Conservation (phyloP, 2,329 filamentous ascomycete species). For the Mycosphaerella sp. region DNA sequence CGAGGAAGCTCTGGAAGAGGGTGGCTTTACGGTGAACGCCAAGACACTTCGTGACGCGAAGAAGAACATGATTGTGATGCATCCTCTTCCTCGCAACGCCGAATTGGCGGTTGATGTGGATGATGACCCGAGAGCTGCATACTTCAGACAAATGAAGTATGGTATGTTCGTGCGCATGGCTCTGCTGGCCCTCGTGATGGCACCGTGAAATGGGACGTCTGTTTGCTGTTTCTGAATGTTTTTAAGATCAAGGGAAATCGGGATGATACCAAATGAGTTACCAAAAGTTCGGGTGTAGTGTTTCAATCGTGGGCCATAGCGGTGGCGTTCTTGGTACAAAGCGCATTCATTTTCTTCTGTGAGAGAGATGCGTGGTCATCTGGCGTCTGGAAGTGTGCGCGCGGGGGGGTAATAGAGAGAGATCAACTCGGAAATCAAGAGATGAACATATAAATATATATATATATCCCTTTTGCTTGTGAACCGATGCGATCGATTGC, state of each 20-base stretch:
- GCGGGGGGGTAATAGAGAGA: no score
- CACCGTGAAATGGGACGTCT: constrained; percentile 34
- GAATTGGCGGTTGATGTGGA: constrained; percentile 96
- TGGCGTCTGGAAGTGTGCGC: background rate
- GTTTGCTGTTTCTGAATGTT: background rate
- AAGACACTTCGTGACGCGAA: constrained; percentile 85
- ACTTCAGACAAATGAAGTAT: constrained; percentile 99
- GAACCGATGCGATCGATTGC: no score
- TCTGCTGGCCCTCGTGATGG: constrained; percentile 87
- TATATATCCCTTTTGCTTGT: no score
- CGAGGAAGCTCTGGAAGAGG: constrained; percentile 74
- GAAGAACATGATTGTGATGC: constrained; percentile 87
- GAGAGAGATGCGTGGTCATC: background rate
- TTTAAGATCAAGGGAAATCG: background rate
- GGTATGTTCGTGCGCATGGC: constrained; percentile 98
- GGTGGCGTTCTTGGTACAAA: background rate
- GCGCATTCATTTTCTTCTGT: background rate
- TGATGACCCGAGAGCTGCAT: constrained; percentile 92
- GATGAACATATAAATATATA: no score
- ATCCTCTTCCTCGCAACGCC: constrained; percentile 86
- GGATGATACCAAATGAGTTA: background rate
- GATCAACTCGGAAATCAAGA: no score
- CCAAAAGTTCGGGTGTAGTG: background rate
- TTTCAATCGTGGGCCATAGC: background rate
- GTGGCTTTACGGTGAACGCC: constrained; percentile 74